A percentile compares a stretch with the other conserved stretches of the same genome.
These are phyloP conservation scores for Beta corolliflora DNA, from an alignment of 179 eudicot genomes.

Conservation along the genomic window DNA sequence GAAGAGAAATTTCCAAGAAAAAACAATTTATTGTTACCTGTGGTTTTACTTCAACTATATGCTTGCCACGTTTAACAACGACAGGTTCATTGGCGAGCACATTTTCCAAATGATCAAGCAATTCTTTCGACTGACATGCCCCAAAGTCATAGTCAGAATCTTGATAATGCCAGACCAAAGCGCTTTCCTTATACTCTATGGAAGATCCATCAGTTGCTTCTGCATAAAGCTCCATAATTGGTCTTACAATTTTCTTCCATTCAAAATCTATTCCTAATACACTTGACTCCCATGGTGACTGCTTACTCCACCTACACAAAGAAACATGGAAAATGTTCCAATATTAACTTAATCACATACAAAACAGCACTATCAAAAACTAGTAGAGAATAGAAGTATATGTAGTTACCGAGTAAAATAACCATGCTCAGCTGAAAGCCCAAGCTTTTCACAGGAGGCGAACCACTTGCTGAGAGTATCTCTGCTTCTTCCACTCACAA, in stretches of 20 bases:
- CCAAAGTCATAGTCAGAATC: conserved; percentile 80
- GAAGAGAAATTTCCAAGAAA: background rate
- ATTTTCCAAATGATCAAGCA: conserved; percentile 79
- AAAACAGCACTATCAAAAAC: background rate
- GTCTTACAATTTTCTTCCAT: conserved; percentile 62
- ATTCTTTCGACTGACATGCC: conserved; percentile 72
- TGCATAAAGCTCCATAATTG: conserved; percentile 74
- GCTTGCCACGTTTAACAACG: conserved; percentile 68
- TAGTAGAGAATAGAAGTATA: background rate
- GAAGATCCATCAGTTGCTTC: conserved; percentile 81
- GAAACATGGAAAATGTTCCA: background rate
- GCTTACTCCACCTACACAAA: conserved; percentile 55
- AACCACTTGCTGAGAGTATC: conserved; percentile 63
- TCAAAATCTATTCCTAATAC: conserved; percentile 42
- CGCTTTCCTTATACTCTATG: conserved; percentile 75
- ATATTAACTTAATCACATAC: background rate
- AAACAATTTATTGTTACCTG: conserved; percentile 45
- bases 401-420: conserved; percentile 65
- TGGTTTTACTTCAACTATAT: conserved; percentile 84
- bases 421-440: conserved; percentile 85
- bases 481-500: conserved; percentile 79
- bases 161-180: conserved; percentile 80
- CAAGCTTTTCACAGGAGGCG: conserved; percentile 61
- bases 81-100: conserved; percentile 89
- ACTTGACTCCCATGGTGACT: conserved; percentile 57